Base-by-base conservation (phyloP, 768 basidiomycete species). In the Tulasnella sp. region DNA sequence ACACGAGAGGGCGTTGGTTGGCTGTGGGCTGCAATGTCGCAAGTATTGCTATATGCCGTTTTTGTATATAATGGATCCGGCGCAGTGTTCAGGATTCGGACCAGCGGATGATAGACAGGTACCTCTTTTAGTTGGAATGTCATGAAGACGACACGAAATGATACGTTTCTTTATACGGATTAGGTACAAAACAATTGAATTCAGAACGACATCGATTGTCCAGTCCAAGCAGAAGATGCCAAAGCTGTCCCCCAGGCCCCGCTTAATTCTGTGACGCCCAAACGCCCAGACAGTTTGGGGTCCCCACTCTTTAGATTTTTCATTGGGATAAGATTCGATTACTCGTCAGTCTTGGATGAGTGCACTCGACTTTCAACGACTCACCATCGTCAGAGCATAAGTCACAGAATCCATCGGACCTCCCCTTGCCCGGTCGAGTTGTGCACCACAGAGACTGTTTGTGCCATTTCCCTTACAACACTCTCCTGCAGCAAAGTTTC, bases 381-480 rank as follows among this genome's bases (percentile, higher is more conserved):
- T 29, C 61, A 72, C 71, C 71, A 40, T 40, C 23, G 4, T 72
- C 6, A 18, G 5, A 20, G 71, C 71, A 23, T 72, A 72, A 2
- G 37, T 23, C n/a, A 72, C 44, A 16, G 37, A 40, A 72, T 72
- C 71, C 0, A 46, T 29, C 70, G 44, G 71, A n/a, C 71, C 71
- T 26, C 71, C 71, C n/a, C 37, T 40, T 10, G 37, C 18, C 29
- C 29, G 75, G 29, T 70, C 42, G 26, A 23, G 18, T 46, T 40
- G 37, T 20, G 71, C 37, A n/a, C 39, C n/a, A n/a, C 71, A 72
- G 2, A 72, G 44, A n/a, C 71, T 39, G 5, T 15, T 5, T 6
- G 37, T 72, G 13, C 71, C 71, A 16, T 72, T 72, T 29, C 71
- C 71, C 42, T 72, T 72, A 23, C 37, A 40, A 39, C 37, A 72